These are phyloP conservation scores for Pseudocercospora vitis DNA, from an alignment of 2,329 filamentous ascomycete genomes.

Conservation along the genomic window DNA sequence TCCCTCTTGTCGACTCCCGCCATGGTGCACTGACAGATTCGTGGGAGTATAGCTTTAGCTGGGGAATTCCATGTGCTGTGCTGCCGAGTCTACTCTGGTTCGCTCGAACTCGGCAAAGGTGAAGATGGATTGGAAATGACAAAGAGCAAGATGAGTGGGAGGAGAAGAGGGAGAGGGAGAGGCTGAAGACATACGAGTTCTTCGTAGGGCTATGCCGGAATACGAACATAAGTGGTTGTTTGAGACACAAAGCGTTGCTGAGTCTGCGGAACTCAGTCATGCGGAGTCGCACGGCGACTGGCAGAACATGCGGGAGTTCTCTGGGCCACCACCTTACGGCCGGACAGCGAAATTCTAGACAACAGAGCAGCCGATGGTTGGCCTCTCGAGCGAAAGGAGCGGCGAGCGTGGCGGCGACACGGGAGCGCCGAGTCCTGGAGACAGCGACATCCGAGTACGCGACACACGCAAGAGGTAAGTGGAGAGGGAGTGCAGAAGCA, in stretches of 20 bases:
- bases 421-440: too few species aligned
- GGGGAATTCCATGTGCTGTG: too few species aligned
- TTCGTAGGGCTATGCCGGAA: not conserved
- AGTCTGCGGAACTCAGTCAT: not conserved
- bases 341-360: not conserved
- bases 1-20: slow-evolving; percentile 24
- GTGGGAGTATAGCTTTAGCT: too few species aligned
- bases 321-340: too few species aligned
- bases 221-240: not conserved
- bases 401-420: too few species aligned
- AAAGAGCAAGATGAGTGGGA: too few species aligned
- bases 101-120: not conserved
- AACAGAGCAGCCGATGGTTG: not conserved
- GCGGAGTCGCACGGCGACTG: not conserved
- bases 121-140: not conserved
- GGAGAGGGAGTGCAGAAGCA: too few species aligned
- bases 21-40: slow-evolving; percentile 15
- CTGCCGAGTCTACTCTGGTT: not conserved
- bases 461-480: not conserved
- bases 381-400: too few species aligned
- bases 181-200: not conserved
- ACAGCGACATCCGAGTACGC: not conserved
- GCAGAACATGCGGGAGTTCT: too few species aligned
- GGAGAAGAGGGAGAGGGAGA: too few species aligned
- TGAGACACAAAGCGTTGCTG: too few species aligned